Conservation (phyloP, 2,329 filamentous ascomycete genomes). For the Colletotrichum sp. region DNA sequence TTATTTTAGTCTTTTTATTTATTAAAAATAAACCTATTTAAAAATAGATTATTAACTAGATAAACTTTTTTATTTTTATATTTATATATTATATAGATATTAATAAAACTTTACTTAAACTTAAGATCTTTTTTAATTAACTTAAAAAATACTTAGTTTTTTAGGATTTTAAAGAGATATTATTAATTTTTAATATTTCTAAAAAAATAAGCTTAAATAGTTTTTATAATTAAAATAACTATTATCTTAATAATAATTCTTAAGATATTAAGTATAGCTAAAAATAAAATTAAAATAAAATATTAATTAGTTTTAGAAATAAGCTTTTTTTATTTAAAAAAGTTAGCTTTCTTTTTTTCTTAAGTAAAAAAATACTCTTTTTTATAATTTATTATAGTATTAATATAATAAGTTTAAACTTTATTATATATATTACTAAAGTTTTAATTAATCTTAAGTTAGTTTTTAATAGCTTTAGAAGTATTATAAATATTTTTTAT, state of each 20-base stretch:
- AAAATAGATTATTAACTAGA: neutral
- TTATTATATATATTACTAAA: neutral
- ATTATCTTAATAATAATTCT: neutral
- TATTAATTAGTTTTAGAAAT: neutral
- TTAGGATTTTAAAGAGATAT: fast-evolving
- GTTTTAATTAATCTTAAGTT: neutral
- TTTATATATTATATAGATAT: neutral
- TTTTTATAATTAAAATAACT: neutral
- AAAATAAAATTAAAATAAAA: neutral
- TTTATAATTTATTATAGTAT: neutral
- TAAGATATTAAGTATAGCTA: neutral
- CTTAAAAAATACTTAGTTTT: neutral
- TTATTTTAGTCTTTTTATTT: fast-evolving
- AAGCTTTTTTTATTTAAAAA: neutral
- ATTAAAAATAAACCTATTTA: neutral
- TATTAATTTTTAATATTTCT: neutral
- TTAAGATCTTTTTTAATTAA: neutral
- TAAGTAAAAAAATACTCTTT: neutral
- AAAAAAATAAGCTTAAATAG: neutral
- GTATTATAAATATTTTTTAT: neutral
- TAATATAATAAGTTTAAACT: neutral
- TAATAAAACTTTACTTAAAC: neutral
- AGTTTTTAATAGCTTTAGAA: neutral
- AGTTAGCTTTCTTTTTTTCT: neutral
- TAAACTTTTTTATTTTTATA: neutral